Base-by-base conservation (phyloP, 1,284 basidiomycete genomes). In the Sporisorium sorghi region DNA sequence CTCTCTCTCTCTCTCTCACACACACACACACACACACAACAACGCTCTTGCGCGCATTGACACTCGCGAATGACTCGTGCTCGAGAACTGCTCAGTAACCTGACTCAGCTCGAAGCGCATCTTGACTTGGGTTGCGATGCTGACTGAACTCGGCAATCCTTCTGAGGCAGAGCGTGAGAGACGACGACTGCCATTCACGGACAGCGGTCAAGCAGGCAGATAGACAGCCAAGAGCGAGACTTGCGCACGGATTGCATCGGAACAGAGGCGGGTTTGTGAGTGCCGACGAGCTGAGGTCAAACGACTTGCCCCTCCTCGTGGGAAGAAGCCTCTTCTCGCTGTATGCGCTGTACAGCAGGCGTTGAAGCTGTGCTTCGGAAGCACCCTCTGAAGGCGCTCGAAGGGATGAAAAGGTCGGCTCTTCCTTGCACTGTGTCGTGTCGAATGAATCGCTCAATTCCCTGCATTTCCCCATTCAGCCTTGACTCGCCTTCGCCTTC, bases 41-140 rank as follows among this genome's bases (percentile, higher is more conserved):
- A 30, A 30, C 28, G 28, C 28, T n/a, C n/a, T 40, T 37, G 35
- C 35, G 35, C 35, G 35, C 35, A n/a, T 37, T 5, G 3, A 37
- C 17, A 5, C 8, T 37, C 35, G 3, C 15, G 35, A 17, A 37
- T n/a, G 35, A 37, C 33, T 35, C 35, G 17, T 37, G 37, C 37
- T 19, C 37, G n/a, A 19, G 37, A 40, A 40, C 28, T 47, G 30
- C 47, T 49, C 47, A 23, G 32, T 32, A 49, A 49, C 47, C 47
- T 49, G 47, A 49, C 47, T 49, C 47, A 49, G 47, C 47, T 21
- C 47, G 32, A 35, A 9, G 3, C 47, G 12, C 47, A 24, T 15
- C 5, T 30, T 17, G 47, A 17, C 11, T 14, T 21, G 12, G 28
- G 12, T 33, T 33, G 47, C 19, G 19, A 30, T 10, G 47, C 47